Conservation (phyloP, 306 rosid genomes). For the Phaseolus lunatus region DNA sequence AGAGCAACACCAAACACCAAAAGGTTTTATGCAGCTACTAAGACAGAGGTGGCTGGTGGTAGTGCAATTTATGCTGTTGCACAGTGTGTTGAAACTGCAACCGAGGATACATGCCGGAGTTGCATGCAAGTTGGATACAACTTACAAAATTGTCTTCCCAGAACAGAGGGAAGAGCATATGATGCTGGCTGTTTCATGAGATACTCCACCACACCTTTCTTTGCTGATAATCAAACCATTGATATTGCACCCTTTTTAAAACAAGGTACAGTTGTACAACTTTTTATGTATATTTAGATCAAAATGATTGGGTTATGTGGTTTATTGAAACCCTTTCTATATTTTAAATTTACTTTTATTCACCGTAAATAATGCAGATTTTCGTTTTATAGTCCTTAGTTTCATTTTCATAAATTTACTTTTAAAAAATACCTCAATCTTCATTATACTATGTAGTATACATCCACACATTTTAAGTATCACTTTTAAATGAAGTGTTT, state of each 20-base stretch:
- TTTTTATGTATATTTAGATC: background rate
- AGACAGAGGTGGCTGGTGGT: conserved; percentile 35
- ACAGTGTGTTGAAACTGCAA: conserved; percentile 63
- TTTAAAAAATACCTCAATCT: no score
- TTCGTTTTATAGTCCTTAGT: no score
- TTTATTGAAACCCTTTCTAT: background rate
- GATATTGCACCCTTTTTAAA: conserved; percentile 47
- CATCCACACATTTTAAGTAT: no score
- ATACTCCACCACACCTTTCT: conserved; percentile 61
- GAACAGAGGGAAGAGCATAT: conserved; percentile 52
- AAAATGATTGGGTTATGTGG: background rate
- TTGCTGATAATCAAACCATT: conserved; percentile 60
- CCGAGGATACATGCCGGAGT: conserved; percentile 39
- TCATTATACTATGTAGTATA: no score
- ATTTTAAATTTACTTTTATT: no score
- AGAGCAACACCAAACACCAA: conserved; percentile 44
- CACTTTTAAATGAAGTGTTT: no score
- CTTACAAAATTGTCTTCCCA: conserved; percentile 56
- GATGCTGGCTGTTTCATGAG: conserved; percentile 76
- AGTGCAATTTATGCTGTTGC: conserved; percentile 61
- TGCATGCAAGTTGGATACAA: conserved; percentile 58
- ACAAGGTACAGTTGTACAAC: conserved; percentile 37
- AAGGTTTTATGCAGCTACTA: conserved; percentile 60
- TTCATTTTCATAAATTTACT: no score
- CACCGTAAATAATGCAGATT: no score